Conservation (phyloP, 1,284 basidiomycete species). For the Puccinia horiana region DNA sequence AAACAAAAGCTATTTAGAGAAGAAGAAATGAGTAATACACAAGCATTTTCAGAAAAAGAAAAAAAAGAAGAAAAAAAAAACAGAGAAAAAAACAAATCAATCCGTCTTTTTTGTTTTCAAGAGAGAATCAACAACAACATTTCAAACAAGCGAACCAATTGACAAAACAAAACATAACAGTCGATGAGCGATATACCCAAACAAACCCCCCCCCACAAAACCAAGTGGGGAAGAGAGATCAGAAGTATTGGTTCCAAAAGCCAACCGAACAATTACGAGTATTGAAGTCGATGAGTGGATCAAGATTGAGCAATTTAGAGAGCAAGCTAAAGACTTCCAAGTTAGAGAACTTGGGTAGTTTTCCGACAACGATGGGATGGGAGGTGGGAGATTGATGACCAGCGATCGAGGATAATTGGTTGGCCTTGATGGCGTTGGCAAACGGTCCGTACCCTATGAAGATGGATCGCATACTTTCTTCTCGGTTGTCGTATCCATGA, state of each 20-base stretch:
- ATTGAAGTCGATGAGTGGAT: background rate
- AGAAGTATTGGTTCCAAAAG: constrained; percentile 44
- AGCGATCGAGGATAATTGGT: constrained; percentile 3
- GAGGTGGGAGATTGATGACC: background rate
- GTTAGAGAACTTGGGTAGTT: constrained; percentile 25
- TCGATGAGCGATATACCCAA: too few species aligned
- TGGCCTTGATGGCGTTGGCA: background rate
- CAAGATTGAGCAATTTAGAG: constrained; percentile 23
- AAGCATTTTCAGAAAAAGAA: too few species aligned
- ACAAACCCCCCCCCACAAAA: too few species aligned
- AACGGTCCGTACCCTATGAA: constrained; percentile 38
- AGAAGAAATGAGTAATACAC: too few species aligned
- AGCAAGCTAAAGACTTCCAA: constrained; percentile 43
- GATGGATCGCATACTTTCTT: constrained; percentile 30
- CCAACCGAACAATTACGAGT: constrained; percentile 14
- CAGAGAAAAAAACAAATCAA: too few species aligned
- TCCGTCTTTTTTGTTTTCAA: too few species aligned
- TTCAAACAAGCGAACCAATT: too few species aligned
- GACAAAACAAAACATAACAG: too few species aligned
- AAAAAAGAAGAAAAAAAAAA: too few species aligned
- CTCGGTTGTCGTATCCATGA: constrained; percentile 48
- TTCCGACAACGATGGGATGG: background rate
- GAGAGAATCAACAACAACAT: too few species aligned
- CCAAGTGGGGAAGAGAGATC: background rate
- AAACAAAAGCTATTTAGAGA: too few species aligned